Evolutionary conservation across 805 yeast genomes (phyloP).

Genomic region (Cyberlindnera nakhonratchasimensis): DNA sequence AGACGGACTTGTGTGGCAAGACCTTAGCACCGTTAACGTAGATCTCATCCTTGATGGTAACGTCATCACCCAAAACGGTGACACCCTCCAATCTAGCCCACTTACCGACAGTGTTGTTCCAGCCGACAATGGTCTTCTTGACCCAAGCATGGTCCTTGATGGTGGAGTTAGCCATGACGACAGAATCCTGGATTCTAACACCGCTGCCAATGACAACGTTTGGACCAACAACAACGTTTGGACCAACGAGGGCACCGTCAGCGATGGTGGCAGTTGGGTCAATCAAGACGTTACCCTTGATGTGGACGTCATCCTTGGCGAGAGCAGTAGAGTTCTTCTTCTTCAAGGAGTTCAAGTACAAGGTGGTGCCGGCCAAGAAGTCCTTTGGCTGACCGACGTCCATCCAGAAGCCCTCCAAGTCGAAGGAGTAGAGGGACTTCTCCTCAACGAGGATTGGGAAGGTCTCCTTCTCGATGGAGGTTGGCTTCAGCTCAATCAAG

Average conservation of each 20-base stretch:
- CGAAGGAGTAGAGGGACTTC: constrained; percentile 88
- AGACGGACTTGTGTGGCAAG: constrained; percentile 96
- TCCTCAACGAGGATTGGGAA: constrained; percentile 94
- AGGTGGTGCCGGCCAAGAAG: constrained; percentile 91
- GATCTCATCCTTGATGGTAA: constrained; percentile 95
- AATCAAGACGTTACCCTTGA: constrained; percentile 86
- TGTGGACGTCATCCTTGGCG: constrained; percentile 54
- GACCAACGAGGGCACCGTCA: constrained; percentile 93
- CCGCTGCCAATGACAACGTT: constrained; percentile 95
- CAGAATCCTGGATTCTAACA: constrained; percentile 96
- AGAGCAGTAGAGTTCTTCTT: constrained; percentile 73
- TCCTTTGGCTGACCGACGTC: constrained; percentile 99
- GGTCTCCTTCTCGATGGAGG: constrained; percentile 98
- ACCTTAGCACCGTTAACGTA: constrained; percentile 99
- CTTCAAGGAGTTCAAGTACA: constrained; percentile 82
- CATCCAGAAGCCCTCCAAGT: constrained; percentile 99
- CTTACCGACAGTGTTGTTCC: constrained; percentile 97
- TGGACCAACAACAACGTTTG: constrained; percentile 97
- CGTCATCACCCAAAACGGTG: constrained; percentile 98
- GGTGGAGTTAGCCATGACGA: constrained; percentile 83
- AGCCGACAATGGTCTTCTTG: constrained; percentile 96
- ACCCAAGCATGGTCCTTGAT: constrained; percentile 98
- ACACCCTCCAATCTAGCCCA: constrained; percentile 99
- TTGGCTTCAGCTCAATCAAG: constrained; percentile 95
- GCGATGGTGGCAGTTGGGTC: constrained; percentile 95